These are phyloP conservation scores for Aspergillus amoenus DNA, from an alignment of 2,329 filamentous ascomycete species.

Conservation along the genomic window DNA sequence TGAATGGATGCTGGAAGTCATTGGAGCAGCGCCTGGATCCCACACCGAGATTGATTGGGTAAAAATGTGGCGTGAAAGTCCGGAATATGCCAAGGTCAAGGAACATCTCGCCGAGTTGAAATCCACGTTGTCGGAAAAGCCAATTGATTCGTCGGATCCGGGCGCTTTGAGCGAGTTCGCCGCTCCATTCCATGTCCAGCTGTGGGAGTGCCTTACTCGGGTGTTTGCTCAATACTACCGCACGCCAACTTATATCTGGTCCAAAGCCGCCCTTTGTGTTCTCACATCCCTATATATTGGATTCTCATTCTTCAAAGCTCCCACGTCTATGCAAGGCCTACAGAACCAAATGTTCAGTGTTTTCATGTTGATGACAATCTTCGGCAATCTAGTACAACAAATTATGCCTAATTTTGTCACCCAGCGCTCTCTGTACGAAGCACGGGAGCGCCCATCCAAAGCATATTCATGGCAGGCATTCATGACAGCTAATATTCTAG, in stretches of 20 bases:
- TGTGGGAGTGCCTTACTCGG: conserved; percentile 66
- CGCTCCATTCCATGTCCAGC: conserved; percentile 68
- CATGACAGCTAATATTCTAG: conserved; percentile 68
- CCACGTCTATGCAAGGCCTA: conserved; percentile 73
- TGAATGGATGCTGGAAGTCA: conserved; percentile 16
- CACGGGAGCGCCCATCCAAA: conserved; percentile 63
- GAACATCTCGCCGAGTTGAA: conserved; percentile 55
- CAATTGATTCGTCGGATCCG: conserved; percentile 32
- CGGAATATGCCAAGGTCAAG: conserved; percentile 53
- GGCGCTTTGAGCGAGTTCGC: conserved; percentile 76
- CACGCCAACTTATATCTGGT: conserved; percentile 84
- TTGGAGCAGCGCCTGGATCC: conserved; percentile 53
- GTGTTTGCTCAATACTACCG: conserved; percentile 94
- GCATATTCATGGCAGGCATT: conserved; percentile 74
- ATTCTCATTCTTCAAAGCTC: conserved; percentile 75
- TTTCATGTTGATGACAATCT: conserved; percentile 81
- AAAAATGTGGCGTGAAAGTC: conserved; percentile 56
- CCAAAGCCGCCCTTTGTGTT: conserved; percentile 69
- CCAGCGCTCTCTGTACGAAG: conserved; percentile 60
- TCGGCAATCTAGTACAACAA: conserved; percentile 58
- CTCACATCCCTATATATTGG: conserved; percentile 74
- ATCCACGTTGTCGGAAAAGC: conserved; percentile 39
- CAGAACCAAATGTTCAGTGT: conserved; percentile 91
- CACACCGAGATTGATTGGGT: conserved; percentile 52
- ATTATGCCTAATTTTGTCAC: conserved; percentile 62